Percentiles rank a stretch among this genome's conserved stretches.
Conservation (phyloP, 495 filamentous ascomycete species). For the Talaromyces stipitatus region DNA sequence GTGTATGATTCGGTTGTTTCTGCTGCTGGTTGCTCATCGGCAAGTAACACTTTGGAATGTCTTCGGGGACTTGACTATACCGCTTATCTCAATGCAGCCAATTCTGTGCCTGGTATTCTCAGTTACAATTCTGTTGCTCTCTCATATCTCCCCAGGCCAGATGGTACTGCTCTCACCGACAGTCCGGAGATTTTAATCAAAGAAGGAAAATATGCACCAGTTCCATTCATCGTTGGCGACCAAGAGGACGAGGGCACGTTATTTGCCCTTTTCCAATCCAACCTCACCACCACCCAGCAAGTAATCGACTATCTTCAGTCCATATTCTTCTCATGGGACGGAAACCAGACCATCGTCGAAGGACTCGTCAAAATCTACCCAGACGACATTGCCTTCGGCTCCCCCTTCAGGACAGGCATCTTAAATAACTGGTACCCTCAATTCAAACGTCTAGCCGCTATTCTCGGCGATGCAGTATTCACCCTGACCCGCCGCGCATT, state of each 20-base stretch:
- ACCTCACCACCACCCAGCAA: conserved; percentile 50
- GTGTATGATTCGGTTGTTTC: conserved; percentile 57
- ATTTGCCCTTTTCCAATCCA: conserved; percentile 55
- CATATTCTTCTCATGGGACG: conserved; percentile 46
- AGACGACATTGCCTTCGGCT: conserved; percentile 41
- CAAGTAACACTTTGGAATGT: conserved; percentile 53
- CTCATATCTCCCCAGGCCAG: conserved; percentile 58
- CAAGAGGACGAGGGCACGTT: conserved; percentile 57
- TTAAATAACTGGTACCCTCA: conserved; percentile 62
- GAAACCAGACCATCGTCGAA: conserved; percentile 33
- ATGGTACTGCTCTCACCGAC: conserved; percentile 47
- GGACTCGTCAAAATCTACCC: conserved; percentile 51
- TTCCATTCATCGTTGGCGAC: conserved; percentile 52
- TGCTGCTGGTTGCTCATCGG: conserved; percentile 49
- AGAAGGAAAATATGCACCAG: conserved; percentile 45
- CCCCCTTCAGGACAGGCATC: conserved; percentile 56
- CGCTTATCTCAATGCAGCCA: conserved; percentile 54
- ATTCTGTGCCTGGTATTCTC: conserved; percentile 57
- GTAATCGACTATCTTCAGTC: conserved; percentile 51
- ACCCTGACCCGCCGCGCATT: conserved; percentile 55
- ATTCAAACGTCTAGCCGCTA: conserved; percentile 70
- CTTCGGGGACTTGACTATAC: conserved; percentile 51
- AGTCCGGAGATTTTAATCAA: conserved; percentile 46
- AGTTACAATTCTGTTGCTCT: conserved; percentile 56
- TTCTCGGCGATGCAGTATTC: conserved; percentile 63